Evolutionary conservation across 2,329 filamentous ascomycete genomes (phyloP), one percentile per base, ranked within the genome.

Genomic region (Colletotrichum coccodes): DNA sequence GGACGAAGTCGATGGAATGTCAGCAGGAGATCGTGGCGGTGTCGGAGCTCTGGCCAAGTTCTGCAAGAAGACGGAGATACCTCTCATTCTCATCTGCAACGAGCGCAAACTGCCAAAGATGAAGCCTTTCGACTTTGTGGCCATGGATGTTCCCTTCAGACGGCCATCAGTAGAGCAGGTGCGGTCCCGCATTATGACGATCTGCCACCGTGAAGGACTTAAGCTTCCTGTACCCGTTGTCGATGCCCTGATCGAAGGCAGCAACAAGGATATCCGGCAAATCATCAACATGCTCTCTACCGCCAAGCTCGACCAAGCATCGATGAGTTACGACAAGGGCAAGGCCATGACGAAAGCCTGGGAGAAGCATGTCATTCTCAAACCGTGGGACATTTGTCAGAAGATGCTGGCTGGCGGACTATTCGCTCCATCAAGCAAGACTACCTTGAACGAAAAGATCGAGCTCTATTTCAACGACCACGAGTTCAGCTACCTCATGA

Each of bases 1-100:
- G 96, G 96, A 99, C 74, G 96, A 99, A 81, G 96, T 99, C 5
- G 96, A 99, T 75, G 96, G 96, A 60, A 98, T 99, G 96, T 98
- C 95, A 70, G 95, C 94, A 40, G 96, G 96, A 77, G 96, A 99
- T 78, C 91, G 96, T 70, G 96, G 96, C 72, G 96, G 96, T 79
- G 96, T 99, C 54, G 96, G 95, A 58, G 96, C 96, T 34, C 86
- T 99, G 64, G 95, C 96, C 64, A 94, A 96, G 67, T 92, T 97
- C 61, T 98, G 95, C 86, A 97, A 93, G 83, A 98, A 97, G 85
- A 96, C 95, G 0, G 91, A 96, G 73, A 90, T 99, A 28, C 96
- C 96, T 1, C 91, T 99, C 78, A 98, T 99, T 73, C 87, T 99
- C 62, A 98, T 99, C 74, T 99, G 96, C 87, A 99, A 99, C 79